Base-by-base conservation (phyloP, 257 asterid species). In the Penstemon davidsonii region DNA sequence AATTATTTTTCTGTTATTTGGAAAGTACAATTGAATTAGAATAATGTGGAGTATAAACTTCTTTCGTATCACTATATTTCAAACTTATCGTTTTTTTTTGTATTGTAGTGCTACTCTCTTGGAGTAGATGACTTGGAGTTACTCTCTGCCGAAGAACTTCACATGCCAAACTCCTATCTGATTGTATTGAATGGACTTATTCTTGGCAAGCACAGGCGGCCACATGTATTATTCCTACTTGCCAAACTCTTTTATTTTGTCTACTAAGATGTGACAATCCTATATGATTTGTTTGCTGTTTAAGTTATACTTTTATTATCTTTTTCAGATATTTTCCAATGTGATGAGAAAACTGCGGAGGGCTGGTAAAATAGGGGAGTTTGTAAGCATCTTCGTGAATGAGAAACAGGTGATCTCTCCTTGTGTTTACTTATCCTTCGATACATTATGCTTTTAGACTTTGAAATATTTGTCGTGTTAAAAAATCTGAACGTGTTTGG, bases 81-180 rank as follows among this genome's bases (percentile, higher is more conserved):
- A 18, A 55, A 69, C 66, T 66, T 36, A 36, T 73, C 37, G 39
- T 15, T 86, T 62, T 25, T 25, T 25, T 70, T 77, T 65, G 59
- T 75, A 66, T 66, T 72, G 39, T 76, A 90, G 98, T 93, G 97
- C 87, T 87, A 87, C 76, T 6, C 75, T 62, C 73, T 88, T 76
- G 99, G 99, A 37, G 96, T 93, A 60, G 87, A 87, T 80, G 84
- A 86, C 79, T 73, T 93, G 82, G 96, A 93, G 74, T 72, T 72
- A 55, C 92, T 90, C 53, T 93, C 99, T 11, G 96, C 81, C 8
- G 99, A 93, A 84, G 97, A 90, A 61, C 92, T 93, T 81, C 99
- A 90, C 85, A 81, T 68, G 88, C 96, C 95, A 64, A 73, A 80
- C 75, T 87, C 96, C 55, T 87, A 80, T 83, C 78, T 93, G 73